phyloP scores from a whole-genome alignment of 257 asterid genomes.

The Thymus quinquecostatus region DNA sequence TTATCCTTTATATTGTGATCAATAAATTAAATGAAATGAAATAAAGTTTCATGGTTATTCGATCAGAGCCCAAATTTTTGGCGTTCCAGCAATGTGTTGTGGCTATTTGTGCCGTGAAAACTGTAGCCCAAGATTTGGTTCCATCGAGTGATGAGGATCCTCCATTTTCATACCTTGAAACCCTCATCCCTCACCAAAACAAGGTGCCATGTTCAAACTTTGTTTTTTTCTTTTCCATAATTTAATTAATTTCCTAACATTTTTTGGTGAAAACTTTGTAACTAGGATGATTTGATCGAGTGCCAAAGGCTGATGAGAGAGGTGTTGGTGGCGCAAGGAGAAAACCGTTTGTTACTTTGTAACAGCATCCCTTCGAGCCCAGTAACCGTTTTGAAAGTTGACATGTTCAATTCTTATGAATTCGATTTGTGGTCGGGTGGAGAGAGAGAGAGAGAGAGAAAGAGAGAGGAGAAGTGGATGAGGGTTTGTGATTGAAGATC shows the following conservation, averaged over 20 bases:
- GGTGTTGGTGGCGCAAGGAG: conserved; percentile 28
- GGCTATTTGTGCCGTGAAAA: conserved; percentile 50
- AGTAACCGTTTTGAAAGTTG: conserved; percentile 56
- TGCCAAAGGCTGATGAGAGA: conserved; percentile 46
- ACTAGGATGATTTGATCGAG: conserved; percentile 53
- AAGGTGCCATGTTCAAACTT: conserved; percentile 38
- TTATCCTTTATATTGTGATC: background rate
- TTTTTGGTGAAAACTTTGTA: background rate
- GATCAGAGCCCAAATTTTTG: conserved; percentile 53
- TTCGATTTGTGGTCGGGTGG: conserved; percentile 25
- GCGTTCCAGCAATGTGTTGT: conserved; percentile 58
- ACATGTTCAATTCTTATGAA: conserved; percentile 26
- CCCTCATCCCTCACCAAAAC: conserved; percentile 48
- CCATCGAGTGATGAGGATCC: conserved; percentile 8
- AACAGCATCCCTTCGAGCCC: conserved; percentile 61
- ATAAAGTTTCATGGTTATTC: background rate
- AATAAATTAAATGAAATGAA: background rate
- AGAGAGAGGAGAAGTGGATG: conserved; percentile 10
- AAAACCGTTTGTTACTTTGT: conserved; percentile 1
- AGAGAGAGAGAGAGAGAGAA: conserved; percentile 49
- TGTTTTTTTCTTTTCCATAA: too few species aligned
- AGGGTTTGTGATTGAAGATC: background rate
- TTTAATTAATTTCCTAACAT: background rate
- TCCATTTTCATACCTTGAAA: conserved; percentile 32
- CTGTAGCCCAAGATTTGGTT: conserved; percentile 30